Evolutionary conservation across 1,284 basidiomycete genomes (phyloP).

Genomic region (Takashimella tepidaria): DNA sequence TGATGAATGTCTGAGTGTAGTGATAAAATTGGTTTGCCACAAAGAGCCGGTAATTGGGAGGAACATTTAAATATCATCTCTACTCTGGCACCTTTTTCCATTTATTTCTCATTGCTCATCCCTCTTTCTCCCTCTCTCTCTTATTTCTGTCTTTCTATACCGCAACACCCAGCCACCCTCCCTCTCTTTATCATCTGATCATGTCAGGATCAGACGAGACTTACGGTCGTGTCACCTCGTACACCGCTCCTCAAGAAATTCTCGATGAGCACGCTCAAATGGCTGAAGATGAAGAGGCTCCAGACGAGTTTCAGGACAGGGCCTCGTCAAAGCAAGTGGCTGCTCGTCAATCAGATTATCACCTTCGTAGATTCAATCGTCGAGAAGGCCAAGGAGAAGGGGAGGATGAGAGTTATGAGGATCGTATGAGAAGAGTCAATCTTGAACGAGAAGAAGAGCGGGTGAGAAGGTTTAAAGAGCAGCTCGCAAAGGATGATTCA

Average conservation of each 20-base stretch:
- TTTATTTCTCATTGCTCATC: not conserved
- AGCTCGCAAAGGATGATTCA: constrained; percentile 66
- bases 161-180: not conserved
- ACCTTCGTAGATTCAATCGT: constrained; percentile 82
- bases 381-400: constrained; percentile 51
- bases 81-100: not conserved
- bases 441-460: constrained; percentile 90
- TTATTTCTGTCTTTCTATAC: not conserved
- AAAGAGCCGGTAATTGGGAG: too few species aligned
- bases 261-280: constrained; percentile 89
- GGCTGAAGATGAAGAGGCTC: constrained; percentile 83
- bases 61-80: too few species aligned
- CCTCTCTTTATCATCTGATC: not conserved
- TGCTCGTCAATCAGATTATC: constrained; percentile 90
- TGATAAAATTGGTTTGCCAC: too few species aligned
- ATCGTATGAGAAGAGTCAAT: constrained; percentile 87
- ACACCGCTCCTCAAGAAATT: constrained; percentile 88
- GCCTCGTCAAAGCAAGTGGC: constrained; percentile 90
- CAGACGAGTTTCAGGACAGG: constrained; percentile 90
- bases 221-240: constrained; percentile 66
- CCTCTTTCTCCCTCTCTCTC: not conserved
- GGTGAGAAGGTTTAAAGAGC: constrained; percentile 80
- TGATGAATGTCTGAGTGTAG: too few species aligned
- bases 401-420: constrained; percentile 83
- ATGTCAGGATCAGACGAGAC: not conserved